phyloP scores from a whole-genome alignment of 2,329 filamentous ascomycete genomes.

The Alternaria longipes region DNA sequence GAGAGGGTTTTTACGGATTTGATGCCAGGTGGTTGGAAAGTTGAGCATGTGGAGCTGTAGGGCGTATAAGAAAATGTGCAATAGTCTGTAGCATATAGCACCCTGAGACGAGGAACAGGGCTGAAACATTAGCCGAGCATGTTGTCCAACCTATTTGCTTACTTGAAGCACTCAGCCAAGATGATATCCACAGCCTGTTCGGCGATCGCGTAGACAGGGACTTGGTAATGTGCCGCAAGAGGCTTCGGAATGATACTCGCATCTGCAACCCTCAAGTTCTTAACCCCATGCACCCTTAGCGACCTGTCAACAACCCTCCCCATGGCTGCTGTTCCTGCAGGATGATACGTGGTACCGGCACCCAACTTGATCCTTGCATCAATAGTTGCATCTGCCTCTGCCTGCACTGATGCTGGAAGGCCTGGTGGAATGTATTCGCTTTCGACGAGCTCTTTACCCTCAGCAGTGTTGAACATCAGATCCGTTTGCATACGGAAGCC shows the following conservation, averaged over 20 bases:
- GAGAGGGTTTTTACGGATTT: background rate
- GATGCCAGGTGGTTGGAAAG: background rate
- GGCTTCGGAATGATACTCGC: conserved; percentile 39
- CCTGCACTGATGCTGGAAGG: no score
- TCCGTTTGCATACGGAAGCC: conserved; percentile 55
- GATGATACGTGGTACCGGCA: conserved; percentile 63
- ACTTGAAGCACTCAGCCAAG: background rate
- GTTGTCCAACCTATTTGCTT: background rate
- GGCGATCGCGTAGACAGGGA: conserved; percentile 25
- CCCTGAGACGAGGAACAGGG: background rate
- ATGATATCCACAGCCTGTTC: conserved; percentile 1
- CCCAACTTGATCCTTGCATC: conserved; percentile 57
- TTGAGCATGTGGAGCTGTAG: background rate
- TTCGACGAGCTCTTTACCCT: conserved; percentile 53
- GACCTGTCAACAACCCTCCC: conserved; percentile 60
- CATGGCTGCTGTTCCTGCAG: conserved; percentile 67
- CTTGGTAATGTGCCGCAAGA: conserved; percentile 35
- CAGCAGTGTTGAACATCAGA: conserved; percentile 54
- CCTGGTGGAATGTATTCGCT: background rate
- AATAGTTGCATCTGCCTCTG: conserved; percentile 59
- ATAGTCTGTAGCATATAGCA: background rate
- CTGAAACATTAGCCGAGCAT: background rate
- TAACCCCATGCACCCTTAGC: conserved; percentile 61
- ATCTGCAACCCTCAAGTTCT: conserved; percentile 58
- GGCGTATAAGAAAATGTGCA: background rate